Evolutionary conservation across 163 green algal species (phyloP).

Genomic region (Dunaliella salina): DNA sequence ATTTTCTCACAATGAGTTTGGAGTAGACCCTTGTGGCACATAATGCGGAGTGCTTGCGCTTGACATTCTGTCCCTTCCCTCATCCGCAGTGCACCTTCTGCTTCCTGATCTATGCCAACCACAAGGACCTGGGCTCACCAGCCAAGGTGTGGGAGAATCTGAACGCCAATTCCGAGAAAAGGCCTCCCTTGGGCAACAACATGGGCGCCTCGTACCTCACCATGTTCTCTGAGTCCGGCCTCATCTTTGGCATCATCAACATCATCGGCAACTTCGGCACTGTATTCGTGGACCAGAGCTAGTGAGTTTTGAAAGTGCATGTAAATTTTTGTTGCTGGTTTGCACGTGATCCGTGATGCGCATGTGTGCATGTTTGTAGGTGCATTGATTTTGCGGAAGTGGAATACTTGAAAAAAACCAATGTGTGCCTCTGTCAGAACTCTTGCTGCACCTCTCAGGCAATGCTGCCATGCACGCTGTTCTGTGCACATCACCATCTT

Average conservation of each 20-base stretch:
- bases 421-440: too few species aligned
- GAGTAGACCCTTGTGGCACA: too few species aligned
- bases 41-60: background rate
- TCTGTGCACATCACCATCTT: too few species aligned
- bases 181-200: conserved; percentile 62
- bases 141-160: conserved; percentile 59
- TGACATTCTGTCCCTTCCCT: background rate
- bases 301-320: conserved; percentile 18
- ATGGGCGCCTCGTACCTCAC: conserved; percentile 78
- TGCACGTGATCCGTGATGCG: background rate
- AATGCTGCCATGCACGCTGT: too few species aligned
- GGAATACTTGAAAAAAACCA: too few species aligned
- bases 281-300: conserved; percentile 78
- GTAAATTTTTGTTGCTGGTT: background rate
- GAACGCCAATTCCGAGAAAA: conserved; percentile 13
- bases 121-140: conserved; percentile 24
- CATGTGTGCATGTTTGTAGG: background rate
- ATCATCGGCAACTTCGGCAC: conserved; percentile 78
- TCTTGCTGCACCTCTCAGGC: background rate
- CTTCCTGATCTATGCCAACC: conserved; percentile 48
- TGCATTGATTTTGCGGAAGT: too few species aligned
- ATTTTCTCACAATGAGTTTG: too few species aligned
- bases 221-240: conserved; percentile 76
- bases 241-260: conserved; percentile 96
- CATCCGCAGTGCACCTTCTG: background rate